A percentile compares a stretch with the other conserved stretches of the same genome.
These are phyloP conservation scores for Fusarium armeniacum DNA, from an alignment of 2,329 filamentous ascomycete species.

Conservation along the genomic window DNA sequence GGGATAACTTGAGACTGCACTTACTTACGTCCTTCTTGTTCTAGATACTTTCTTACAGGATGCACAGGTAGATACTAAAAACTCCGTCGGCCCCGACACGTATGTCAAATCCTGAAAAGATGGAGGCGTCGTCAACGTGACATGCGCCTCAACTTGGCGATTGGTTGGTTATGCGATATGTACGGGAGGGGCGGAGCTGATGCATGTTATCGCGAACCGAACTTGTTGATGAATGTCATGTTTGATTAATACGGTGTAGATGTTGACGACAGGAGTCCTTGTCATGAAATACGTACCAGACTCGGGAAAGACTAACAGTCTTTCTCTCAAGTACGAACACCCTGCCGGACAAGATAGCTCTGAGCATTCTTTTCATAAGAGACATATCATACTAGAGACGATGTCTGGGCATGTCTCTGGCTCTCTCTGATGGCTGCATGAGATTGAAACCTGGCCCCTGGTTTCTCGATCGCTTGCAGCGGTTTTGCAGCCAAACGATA, in stretches of 20 bases:
- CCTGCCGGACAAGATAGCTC: background rate
- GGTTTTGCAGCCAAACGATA: conserved; percentile 35
- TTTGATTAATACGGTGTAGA: background rate
- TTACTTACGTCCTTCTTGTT: conserved; percentile 23
- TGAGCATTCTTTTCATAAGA: background rate
- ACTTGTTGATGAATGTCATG: background rate
- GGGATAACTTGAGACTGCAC: conserved; percentile 7
- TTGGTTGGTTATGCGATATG: conserved; percentile 23
- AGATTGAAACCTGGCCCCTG: conserved; percentile 34
- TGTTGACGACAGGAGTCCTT: background rate
- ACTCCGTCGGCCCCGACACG: conserved; percentile 11
- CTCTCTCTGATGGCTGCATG: conserved; percentile 20
- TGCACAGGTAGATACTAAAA: background rate
- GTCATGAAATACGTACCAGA: background rate
- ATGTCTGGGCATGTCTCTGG: background rate
- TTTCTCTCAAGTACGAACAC: background rate
- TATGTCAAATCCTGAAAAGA: conserved; percentile 8
- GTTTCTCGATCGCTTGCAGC: conserved; percentile 42
- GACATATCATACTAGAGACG: background rate
- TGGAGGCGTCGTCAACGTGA: conserved; percentile 43
- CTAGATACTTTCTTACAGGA: conserved; percentile 22
- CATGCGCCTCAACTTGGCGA: conserved; percentile 29
- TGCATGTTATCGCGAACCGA: conserved; percentile 16
- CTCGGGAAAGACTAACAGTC: too few relatives aligned
- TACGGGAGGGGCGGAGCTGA: conserved; percentile 22